Percentiles rank a stretch among this genome's conserved stretches.
phyloP scores from a whole-genome alignment of 345 rosid genomes.

The Eucalyptus urophylla region DNA sequence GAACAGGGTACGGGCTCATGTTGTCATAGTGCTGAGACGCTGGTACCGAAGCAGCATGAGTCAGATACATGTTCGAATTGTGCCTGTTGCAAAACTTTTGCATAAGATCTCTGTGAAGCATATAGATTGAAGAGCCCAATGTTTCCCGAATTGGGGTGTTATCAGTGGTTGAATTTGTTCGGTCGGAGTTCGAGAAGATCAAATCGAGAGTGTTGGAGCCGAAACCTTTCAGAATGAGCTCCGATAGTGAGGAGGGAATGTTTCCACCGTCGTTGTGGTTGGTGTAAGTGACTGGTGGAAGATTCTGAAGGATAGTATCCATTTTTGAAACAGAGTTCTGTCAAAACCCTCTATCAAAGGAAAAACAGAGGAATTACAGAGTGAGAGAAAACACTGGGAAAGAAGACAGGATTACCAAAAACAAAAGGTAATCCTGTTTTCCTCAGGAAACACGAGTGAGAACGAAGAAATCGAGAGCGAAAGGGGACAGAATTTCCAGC shows the following conservation, averaged over 20 bases:
- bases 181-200: constrained; percentile 49
- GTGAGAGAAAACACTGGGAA: background rate
- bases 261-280: background rate
- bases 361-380: background rate
- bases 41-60: background rate
- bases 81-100: constrained; percentile 24
- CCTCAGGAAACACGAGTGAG: background rate
- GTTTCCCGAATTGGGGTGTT: constrained; percentile 2
- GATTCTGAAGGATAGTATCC: constrained; percentile 30
- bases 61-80: background rate
- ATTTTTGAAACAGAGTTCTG: background rate
- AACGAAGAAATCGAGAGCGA: background rate
- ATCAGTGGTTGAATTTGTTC: background rate
- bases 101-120: constrained; percentile 67
- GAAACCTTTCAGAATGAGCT: constrained; percentile 49
- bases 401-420: background rate
- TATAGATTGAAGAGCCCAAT: constrained; percentile 73
- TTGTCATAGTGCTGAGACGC: background rate
- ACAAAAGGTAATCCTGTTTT: background rate
- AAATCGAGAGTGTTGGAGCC: constrained; percentile 79
- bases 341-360: background rate
- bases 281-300: background rate
- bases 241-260: constrained; percentile 48
- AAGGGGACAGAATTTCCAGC: background rate
- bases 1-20: background rate